These are phyloP conservation scores for Cylindrodendrum hubeiense DNA, from an alignment of 2,329 filamentous ascomycete species.

Conservation along the genomic window DNA sequence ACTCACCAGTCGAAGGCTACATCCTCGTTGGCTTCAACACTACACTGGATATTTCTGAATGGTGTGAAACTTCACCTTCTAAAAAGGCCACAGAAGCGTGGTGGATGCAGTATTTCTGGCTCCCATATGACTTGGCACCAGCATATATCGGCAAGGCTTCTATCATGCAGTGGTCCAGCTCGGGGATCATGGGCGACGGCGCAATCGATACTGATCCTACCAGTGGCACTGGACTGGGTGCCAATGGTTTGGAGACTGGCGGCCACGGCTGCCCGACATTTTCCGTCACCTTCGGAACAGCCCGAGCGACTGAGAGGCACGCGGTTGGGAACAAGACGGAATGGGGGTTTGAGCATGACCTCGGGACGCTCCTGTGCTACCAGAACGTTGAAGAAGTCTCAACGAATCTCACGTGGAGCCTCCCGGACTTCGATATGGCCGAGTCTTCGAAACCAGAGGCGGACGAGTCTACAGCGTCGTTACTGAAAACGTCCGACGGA, in stretches of 20 bases:
- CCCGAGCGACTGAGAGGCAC: constrained; percentile 12
- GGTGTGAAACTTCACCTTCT: constrained; percentile 32
- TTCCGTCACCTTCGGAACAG: constrained; percentile 29
- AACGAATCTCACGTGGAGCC: constrained; percentile 36
- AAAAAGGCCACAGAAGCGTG: constrained; percentile 20
- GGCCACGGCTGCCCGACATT: constrained; percentile 31
- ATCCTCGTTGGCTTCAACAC: constrained; percentile 36
- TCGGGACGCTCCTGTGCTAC: constrained; percentile 39
- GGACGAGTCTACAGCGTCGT: constrained; percentile 25
- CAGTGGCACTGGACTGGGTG: constrained; percentile 24
- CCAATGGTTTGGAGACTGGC: constrained; percentile 23
- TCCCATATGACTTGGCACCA: constrained; percentile 30
- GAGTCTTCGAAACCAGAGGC: constrained; percentile 16
- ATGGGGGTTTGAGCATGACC: constrained; percentile 35
- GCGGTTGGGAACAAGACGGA: constrained; percentile 17
- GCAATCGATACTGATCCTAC: constrained; percentile 34
- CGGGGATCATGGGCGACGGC: constrained; percentile 33
- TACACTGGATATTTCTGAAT: constrained; percentile 31
- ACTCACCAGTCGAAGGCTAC: constrained; percentile 7
- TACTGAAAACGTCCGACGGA: constrained; percentile 19
- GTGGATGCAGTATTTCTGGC: constrained; percentile 37
- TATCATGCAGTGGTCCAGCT: constrained; percentile 32
- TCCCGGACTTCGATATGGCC: constrained; percentile 35
- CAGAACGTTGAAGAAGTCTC: constrained; percentile 39
- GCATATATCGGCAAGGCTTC: constrained; percentile 39